Conservation (phyloP, 192 early-diverging fungal genomes). For the Linnemannia zychae region DNA sequence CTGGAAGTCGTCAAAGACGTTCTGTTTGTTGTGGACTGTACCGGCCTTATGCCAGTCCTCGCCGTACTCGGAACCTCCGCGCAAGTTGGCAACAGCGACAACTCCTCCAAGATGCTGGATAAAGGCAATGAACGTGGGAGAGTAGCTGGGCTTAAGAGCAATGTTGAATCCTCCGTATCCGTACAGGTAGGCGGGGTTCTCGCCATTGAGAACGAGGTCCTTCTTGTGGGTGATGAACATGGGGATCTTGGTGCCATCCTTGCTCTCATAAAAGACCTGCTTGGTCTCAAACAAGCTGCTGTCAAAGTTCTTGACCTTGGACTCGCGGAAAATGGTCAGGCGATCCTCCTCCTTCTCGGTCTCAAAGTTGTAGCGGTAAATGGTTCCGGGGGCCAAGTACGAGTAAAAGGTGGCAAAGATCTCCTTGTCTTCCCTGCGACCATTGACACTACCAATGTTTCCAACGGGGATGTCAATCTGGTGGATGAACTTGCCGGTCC, state of each 20-base stretch:
- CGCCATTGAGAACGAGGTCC: conserved; percentile 61
- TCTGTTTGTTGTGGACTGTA: conserved; percentile 75
- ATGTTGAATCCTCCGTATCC: conserved; percentile 80
- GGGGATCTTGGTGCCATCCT: conserved; percentile 77
- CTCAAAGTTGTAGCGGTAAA: conserved; percentile 70
- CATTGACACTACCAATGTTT: conserved; percentile 52
- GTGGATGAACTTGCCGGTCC: conserved; percentile 54
- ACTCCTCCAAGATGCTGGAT: conserved; percentile 70
- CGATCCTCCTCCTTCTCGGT: conserved; percentile 29
- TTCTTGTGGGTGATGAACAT: conserved; percentile 78
- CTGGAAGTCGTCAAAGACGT: conserved; percentile 84
- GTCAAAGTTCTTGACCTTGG: conserved; percentile 66
- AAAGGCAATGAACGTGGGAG: conserved; percentile 54
- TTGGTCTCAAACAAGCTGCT: conserved; percentile 65
- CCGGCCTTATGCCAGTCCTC: conserved; percentile 69
- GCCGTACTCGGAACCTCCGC: conserved; percentile 78
- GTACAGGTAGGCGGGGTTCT: conserved; percentile 73
- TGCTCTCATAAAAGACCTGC: conserved; percentile 74
- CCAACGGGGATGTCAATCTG: conserved; percentile 67
- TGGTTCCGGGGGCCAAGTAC: conserved; percentile 71
- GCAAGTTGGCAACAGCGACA: conserved; percentile 74
- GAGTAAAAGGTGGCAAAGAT: conserved; percentile 70
- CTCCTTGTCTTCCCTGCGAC: conserved; percentile 59
- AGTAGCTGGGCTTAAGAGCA: conserved; percentile 62
- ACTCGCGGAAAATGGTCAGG: conserved; percentile 58